Base-by-base conservation (phyloP, 805 yeast genomes). In the Schwanniomyces occidentalis region DNA sequence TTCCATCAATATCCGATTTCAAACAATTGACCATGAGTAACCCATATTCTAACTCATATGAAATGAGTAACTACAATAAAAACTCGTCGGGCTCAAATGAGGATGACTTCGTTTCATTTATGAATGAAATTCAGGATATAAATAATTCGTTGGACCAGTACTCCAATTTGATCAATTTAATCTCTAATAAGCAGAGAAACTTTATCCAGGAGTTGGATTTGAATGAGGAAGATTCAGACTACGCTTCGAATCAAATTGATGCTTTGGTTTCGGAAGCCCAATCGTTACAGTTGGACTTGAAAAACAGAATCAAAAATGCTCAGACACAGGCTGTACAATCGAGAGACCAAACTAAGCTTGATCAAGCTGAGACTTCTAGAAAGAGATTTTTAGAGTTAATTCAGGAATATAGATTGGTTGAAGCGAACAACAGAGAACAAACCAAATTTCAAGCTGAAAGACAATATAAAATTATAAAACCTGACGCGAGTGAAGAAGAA, bases 311-410 rank as follows among this genome's bases (percentile, higher is more conserved):
- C 59, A 86, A 87, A 61, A 67, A 74, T 42, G 81, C 86, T 34
- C 95, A 87, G 63, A 75, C 80, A 43, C 71, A 73, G 34, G 83
- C 86, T 24, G 76, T 76, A 30, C 73, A 71, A 33, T 51, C 59
- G 35, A 51, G 52, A 27, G 96, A 89, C 66, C 67, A 78, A 29
- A 85, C 93, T 52, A 88, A 87, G 63, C 79, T 80, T 54, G 86
- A 85, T 42, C 98, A 93, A 69, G 95, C 95, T 27, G 95, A 90
- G 59, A 84, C 84, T 54, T 75, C 84, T 37, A 85, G 95, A 71
- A 81, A 80, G 54, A 80, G 84, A 56, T 93, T 93, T 59, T 78
- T 90, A 74, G 78, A 80, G 45, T 75, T 84, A 39, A 91, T 93
- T 56, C 93, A 88, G 62, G 88, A 80, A 56, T 88, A 86, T 68